Evolutionary conservation across 2,329 filamentous ascomycete genomes (phyloP).

Genomic region (Aureobasidium sp.): DNA sequence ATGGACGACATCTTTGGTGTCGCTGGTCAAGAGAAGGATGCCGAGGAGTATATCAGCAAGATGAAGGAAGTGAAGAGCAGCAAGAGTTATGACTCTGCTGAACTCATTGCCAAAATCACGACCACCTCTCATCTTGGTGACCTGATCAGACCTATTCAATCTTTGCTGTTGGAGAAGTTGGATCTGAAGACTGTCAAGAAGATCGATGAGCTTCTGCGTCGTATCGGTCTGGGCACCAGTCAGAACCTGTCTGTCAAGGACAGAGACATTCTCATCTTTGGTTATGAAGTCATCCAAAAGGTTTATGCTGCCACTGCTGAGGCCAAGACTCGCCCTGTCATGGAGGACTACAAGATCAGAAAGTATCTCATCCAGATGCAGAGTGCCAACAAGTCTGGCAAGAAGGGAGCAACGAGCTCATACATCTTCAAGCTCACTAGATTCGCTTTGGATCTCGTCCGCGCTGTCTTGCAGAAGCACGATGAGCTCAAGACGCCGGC

Average conservation of each 20-base stretch:
- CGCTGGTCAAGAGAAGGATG: slow-evolving; percentile 91
- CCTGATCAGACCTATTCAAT: slow-evolving; percentile 69
- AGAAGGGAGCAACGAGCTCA: slow-evolving; percentile 63
- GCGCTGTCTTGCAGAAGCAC: slow-evolving; percentile 78
- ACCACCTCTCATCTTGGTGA: slow-evolving; percentile 66
- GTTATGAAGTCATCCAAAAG: slow-evolving; percentile 86
- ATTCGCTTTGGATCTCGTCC: slow-evolving; percentile 80
- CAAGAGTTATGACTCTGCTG: slow-evolving; percentile 97
- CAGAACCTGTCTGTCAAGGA: slow-evolving; percentile 72
- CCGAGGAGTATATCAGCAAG: slow-evolving; percentile 85
- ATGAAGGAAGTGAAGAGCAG: slow-evolving; percentile 98
- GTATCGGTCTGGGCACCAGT: slow-evolving; percentile 74
- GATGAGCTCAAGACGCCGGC: slow-evolving; percentile 68
- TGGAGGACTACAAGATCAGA: slow-evolving; percentile 54
- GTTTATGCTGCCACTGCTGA: slow-evolving; percentile 53
- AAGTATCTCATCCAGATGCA: slow-evolving; percentile 73
- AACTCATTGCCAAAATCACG: slow-evolving; percentile 75
- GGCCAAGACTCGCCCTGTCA: slow-evolving; percentile 22
- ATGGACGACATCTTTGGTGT: slow-evolving; percentile 97
- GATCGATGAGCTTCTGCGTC: slow-evolving; percentile 77
- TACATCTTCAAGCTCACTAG: slow-evolving; percentile 80
- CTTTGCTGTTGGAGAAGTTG: slow-evolving; percentile 73
- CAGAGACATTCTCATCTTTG: slow-evolving; percentile 82
- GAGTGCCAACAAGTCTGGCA: slow-evolving; percentile 64
- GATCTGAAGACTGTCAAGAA: slow-evolving; percentile 77